These are phyloP conservation scores for Selaginella moellendorffii DNA, from an alignment of 75 land plant species.

Conservation along the genomic window DNA sequence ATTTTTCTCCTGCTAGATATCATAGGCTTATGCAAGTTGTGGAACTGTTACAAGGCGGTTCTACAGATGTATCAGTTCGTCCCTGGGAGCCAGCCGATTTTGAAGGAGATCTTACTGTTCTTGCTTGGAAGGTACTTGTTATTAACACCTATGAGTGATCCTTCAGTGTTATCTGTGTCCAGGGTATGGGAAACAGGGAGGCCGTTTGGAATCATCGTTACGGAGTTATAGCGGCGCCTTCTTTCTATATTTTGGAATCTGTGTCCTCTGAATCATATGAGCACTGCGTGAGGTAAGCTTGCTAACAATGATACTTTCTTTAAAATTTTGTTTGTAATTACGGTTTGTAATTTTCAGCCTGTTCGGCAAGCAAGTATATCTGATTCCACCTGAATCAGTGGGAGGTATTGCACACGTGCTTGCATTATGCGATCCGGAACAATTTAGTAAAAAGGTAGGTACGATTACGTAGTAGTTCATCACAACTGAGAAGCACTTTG, in stretches of 20 bases:
- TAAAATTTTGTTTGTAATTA: no score
- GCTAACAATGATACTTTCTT: no score
- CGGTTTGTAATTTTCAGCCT: conserved; percentile 30
- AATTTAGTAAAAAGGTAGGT: conserved; percentile 45
- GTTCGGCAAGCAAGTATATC: conserved; percentile 55
- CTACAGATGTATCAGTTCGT: conserved; percentile 21
- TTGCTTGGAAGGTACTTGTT: conserved; percentile 72
- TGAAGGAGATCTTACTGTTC: conserved; percentile 74
- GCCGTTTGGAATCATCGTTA: conserved; percentile 82
- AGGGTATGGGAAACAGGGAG: conserved; percentile 97
- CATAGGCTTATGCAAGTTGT: conserved; percentile 85
- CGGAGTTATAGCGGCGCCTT: conserved; percentile 74
- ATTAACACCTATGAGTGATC: not conserved
- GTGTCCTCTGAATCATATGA: conserved; percentile 46
- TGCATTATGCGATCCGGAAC: conserved; percentile 62
- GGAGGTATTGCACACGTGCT: conserved; percentile 60
- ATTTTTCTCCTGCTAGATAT: conserved; percentile 96
- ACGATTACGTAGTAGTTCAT: not conserved
- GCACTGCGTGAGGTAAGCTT: conserved; percentile 57
- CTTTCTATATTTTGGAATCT: conserved; percentile 70
- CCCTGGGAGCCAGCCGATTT: conserved; percentile 91
- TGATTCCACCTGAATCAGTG: conserved; percentile 44
- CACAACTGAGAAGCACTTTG: not conserved
- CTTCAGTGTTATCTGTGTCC: not conserved
- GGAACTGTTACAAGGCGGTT: conserved; percentile 42